Percentiles rank a stretch among this genome's conserved stretches.
Conservation (phyloP, 139 green algal species). For the Chlorella vulgaris region DNA sequence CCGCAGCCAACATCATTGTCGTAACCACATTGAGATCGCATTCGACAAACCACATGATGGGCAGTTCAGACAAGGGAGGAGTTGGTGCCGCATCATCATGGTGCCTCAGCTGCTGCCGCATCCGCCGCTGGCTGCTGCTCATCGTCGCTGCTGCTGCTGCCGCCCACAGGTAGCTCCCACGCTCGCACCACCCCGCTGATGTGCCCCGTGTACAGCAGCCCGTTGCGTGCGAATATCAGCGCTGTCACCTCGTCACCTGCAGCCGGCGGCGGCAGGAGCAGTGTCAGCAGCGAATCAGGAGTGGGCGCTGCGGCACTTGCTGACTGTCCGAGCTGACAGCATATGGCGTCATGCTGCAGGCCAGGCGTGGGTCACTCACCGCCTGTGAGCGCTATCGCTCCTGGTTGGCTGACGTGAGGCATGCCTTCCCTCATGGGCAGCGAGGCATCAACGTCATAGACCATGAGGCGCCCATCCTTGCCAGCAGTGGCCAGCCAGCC, state of each 20-base stretch:
- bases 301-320: no score
- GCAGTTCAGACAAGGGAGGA: no score
- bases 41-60: no score
- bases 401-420: constrained; percentile 30
- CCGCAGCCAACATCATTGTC: no score
- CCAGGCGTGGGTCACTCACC: no score
- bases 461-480: constrained; percentile 28
- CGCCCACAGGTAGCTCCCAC: constrained; percentile 24
- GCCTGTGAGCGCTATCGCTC: neutral
- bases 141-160: constrained; percentile 1
- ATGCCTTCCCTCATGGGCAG: neutral
- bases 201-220: constrained; percentile 17
- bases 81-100: no score
- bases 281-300: neutral
- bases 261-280: neutral
- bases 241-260: constrained; percentile 34
- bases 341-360: no score
- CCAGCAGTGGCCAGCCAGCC: constrained; percentile 28
- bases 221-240: constrained; percentile 9
- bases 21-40: no score
- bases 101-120: neutral
- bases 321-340: no score
- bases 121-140: neutral
- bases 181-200: constrained; percentile 19
- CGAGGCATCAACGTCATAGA: constrained; percentile 21